Evolutionary conservation across 345 rosid genomes (phyloP), one percentile per base, ranked within the genome.

Genomic region (Aethionema arabicum): DNA sequence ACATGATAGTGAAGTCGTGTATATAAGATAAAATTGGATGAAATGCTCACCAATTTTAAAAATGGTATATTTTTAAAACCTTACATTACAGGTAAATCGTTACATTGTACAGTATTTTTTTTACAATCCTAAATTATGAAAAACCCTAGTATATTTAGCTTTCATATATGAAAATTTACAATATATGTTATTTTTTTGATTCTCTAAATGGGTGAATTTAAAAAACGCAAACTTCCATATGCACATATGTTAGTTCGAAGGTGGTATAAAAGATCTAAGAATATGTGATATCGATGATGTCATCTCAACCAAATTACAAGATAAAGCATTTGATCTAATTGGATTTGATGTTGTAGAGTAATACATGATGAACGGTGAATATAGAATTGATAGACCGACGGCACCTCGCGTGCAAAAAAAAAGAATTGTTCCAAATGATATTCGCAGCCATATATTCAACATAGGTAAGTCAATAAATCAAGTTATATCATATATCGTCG

Each of bases 301-400:
- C 16, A 52, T 52, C 2, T 0, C 36, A 11, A 21, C 38, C 0
- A 16, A 52, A 5, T 0, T 53, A 4, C 42, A 40, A 1, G 42
- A 53, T 3, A 35, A 36, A 35, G n/a, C 12, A 31, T 0, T 2
- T 6, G 41, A 53, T 4, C 15, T 27, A 0, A 7, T 6, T 5
- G 27, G 30, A 0, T 33, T 6, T 15, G 5, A 53, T 0, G 0
- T 53, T 40, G 57, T 52, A 0, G 10, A 52, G 14, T 5, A 52
- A 35, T 41, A 52, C 4, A 52, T 52, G 57, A 33, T 52, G 57
- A 39, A 52, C 33, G 41, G 41, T 6, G 27, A 21, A 0, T 52
- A 41, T 14, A 41, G 57, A 2, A 4, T 3, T 11, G 48, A 7
- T 3, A 2, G 48, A 44, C 10, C 11, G 8, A 3, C 4, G 6